Evolutionary conservation across 2,329 filamentous ascomycete genomes (phyloP), one percentile per base, ranked within the genome.

Genomic region (Dactylellina sp.): DNA sequence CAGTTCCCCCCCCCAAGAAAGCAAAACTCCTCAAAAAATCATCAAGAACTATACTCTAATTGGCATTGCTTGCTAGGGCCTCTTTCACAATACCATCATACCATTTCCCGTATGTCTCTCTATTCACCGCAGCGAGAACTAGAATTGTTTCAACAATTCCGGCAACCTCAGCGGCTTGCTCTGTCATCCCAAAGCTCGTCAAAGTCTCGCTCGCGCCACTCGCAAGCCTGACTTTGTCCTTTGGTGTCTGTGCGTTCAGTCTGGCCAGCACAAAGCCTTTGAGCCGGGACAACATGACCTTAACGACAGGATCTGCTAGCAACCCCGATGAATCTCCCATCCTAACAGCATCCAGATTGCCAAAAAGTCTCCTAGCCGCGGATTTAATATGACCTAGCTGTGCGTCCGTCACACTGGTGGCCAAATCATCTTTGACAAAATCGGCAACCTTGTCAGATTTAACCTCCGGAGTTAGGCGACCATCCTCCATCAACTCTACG

Each of bases 91-190:
- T 72, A 1, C 37, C 59, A 28, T 77, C 61, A 63, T 78, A 78
- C 76, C 71, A 78, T 28, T 35, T 59, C 37, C 63, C 56, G 60
- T 76, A 76, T 37, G 71, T 75, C 11, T 74, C 75, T 16, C 72
- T 74, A 56, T 78, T 77, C 42, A 76, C 63, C 5, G 39, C 59
- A 20, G 68, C 72, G 18, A 76, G 75, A 6, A 20, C 57, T 25
- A 65, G 64, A 18, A 75, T 42, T n/a, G 53, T 62, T 37, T 78
- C 76, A 7, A 77, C 57, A 18, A 76, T 61, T 7, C 32, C 62
- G 1, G 66, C 76, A 12, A 78, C 50, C 35, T 77, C 77, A 0
- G n/a, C 68, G 32, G 77, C 71, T 70, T 77, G 77, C 65, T 78
- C 77, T 7, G 74, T 76, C 68, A 77, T 76, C 0, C 77, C 77